Evolutionary conservation across 2,329 filamentous ascomycete genomes (phyloP).

Genomic region (Fusarium aywerte): DNA sequence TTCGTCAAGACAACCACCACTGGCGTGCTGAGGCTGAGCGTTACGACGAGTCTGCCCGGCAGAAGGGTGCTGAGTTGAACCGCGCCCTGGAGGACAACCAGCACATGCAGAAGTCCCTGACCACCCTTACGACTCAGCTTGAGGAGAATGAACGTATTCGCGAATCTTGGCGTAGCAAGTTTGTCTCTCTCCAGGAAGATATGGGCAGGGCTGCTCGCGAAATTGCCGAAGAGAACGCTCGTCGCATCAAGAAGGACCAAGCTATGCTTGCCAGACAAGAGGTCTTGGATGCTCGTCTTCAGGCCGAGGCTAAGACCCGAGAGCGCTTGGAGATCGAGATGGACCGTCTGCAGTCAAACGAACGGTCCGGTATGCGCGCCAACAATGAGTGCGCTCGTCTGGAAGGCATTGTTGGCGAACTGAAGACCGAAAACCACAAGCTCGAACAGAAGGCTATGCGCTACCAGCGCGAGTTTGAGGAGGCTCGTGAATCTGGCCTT

Average conservation of each 20-base stretch:
- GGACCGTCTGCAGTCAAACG: slow-evolving; percentile 71
- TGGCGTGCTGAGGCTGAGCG: slow-evolving; percentile 72
- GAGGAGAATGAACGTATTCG: slow-evolving; percentile 87
- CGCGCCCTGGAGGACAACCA: slow-evolving; percentile 71
- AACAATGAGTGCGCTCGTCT: slow-evolving; percentile 71
- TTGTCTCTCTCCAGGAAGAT: slow-evolving; percentile 86
- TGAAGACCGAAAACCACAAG: slow-evolving; percentile 75
- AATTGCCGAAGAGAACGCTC: slow-evolving; percentile 83
- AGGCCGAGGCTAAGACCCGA: slow-evolving; percentile 76
- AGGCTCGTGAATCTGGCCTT: slow-evolving; percentile 81
- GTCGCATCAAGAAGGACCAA: slow-evolving; percentile 81
- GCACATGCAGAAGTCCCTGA: slow-evolving; percentile 77
- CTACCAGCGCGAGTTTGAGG: slow-evolving; percentile 84
- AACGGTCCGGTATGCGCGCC: slow-evolving; percentile 72
- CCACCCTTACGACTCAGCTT: slow-evolving; percentile 79
- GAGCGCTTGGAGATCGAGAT: slow-evolving; percentile 75
- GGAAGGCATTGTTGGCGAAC: slow-evolving; percentile 64
- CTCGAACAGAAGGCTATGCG: slow-evolving; percentile 75
- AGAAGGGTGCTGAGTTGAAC: slow-evolving; percentile 61
- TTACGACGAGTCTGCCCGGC: slow-evolving; percentile 62
- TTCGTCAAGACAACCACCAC: slow-evolving; percentile 67
- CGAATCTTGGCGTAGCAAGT: slow-evolving; percentile 84
- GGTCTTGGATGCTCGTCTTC: slow-evolving; percentile 79
- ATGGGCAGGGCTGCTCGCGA: slow-evolving; percentile 83
- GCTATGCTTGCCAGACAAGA: slow-evolving; percentile 82